Evolutionary conservation across 2,329 filamentous ascomycete genomes (phyloP), one percentile per base, ranked within the genome.

Genomic region (Penicillium sp.): DNA sequence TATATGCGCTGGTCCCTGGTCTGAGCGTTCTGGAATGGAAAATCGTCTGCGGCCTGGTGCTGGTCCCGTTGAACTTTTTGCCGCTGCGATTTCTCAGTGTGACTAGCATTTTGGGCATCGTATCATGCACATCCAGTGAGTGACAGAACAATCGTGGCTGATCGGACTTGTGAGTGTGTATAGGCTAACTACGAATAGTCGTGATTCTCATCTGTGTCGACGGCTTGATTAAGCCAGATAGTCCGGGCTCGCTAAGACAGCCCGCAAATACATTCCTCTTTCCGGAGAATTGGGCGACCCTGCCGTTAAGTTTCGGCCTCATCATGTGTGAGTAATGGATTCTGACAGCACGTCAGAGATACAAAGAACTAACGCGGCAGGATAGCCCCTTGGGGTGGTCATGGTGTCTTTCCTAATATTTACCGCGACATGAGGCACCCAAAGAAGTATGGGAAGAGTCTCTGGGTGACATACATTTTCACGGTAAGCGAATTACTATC

Each of bases 101-200:
- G 70, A 96, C 92, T 27, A 96, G 92, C 72, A 87, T 98, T 58
- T 80, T 98, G 61, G 94, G 94, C n/a, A 96, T 99, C 54, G 81
- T 97, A 66, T 93, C 87, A 58, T 96, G 91, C 66, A 89, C 96
- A 65, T 88, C 88, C 69, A 97, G 91, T 94, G 80, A 81, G 90
- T 88, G 9, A 6, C 18, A 36, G 41, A 47, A 11, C 18, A 33
- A 33, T 18, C 24, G 4, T 40, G 61, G 62, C 31, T 11, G 54
- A 43, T 40, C 4, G 14, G 10, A 50, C 6, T 41, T 3, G n/a
- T 40, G 22, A 33, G 44, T 7, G 10, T 16, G 24, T 9, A 10
- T 44, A 16, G 13, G 53, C 74, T 80, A 64, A 79, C 62, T 11
- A 22, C 52, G 31, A 22, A 54, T 68, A 94, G 91, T 98, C 75